phyloP scores from a whole-genome alignment of 2,329 filamentous ascomycete species.

The Raffaelea ambrosiae region DNA sequence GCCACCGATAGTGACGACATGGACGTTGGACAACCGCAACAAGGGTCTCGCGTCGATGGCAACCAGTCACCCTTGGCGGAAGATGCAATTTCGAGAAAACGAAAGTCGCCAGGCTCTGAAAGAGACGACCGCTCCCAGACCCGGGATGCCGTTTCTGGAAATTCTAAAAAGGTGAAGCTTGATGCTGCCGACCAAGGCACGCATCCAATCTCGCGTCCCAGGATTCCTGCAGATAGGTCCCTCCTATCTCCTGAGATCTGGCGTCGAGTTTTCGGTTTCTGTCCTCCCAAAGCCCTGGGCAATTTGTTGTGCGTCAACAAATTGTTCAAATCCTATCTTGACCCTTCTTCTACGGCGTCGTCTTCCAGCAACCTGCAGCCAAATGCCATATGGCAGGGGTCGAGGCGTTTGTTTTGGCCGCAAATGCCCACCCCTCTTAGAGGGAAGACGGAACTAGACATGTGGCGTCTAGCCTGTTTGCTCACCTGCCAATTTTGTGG shows the following conservation, averaged over 20 bases:
- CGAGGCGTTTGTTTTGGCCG: constrained; percentile 56
- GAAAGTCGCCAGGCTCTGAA: constrained; percentile 15
- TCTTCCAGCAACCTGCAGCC: constrained; percentile 33
- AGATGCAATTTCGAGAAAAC: too few species aligned
- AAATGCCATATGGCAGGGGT: constrained; percentile 62
- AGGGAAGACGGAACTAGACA: constrained; percentile 59
- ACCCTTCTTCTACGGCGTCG: constrained; percentile 27
- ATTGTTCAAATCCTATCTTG: constrained; percentile 53
- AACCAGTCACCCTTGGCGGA: too few species aligned
- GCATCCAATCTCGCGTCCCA: not conserved
- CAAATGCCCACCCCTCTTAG: constrained; percentile 61
- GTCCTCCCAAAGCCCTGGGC: constrained; percentile 55
- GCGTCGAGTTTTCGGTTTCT: constrained; percentile 61
- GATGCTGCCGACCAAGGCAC: not conserved
- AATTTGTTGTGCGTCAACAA: constrained; percentile 59
- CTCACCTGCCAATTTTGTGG: constrained; percentile 60
- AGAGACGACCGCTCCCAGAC: constrained; percentile 1
- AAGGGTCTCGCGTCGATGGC: too few species aligned
- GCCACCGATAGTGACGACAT: constrained; percentile 20
- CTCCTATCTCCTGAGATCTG: constrained; percentile 54
- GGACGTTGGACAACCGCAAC: not conserved
- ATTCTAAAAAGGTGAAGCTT: constrained; percentile 21
- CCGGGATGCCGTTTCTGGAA: too few species aligned
- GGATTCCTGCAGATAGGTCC: too few species aligned
- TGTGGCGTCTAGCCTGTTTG: constrained; percentile 64